Conservation (phyloP, 2,329 filamentous ascomycete species). For the Xylogone sp. region DNA sequence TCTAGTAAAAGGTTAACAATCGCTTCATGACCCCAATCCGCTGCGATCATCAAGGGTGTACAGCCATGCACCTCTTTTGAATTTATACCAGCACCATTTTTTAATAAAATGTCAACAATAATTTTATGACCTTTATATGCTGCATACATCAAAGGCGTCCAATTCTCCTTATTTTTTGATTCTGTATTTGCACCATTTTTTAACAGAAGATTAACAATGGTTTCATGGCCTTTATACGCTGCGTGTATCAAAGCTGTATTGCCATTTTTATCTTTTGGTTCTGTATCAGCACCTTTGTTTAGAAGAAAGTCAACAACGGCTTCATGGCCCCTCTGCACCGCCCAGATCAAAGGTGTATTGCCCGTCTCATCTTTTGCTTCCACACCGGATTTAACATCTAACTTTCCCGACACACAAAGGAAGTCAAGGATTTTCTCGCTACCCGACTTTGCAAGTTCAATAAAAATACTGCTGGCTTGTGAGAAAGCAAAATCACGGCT, state of each 20-base stretch:
- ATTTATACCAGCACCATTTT: constrained; percentile 13
- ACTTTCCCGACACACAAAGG: constrained; percentile 5
- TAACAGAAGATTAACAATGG: constrained; percentile 12
- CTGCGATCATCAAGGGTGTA: constrained; percentile 2
- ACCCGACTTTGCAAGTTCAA: constrained; percentile 4
- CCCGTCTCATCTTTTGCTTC: background rate
- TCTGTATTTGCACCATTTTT: constrained; percentile 2
- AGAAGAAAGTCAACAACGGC: constrained; percentile 16
- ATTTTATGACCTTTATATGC: constrained; percentile 17
- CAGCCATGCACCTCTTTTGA: constrained; percentile 6
- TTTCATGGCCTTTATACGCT: background rate
- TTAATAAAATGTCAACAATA: constrained; percentile 16
- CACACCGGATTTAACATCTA: constrained; percentile 2
- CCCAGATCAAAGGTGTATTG: constrained; percentile 14
- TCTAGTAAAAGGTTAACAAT: constrained; percentile 9
- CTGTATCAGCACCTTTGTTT: constrained; percentile 8
- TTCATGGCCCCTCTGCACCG: constrained; percentile 17
- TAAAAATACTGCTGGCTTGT: constrained; percentile 1
- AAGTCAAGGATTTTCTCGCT: constrained; percentile 9
- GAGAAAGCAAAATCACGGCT: constrained; percentile 10
- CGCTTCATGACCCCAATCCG: background rate
- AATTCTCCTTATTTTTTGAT: background rate
- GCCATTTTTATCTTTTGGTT: constrained; percentile 2
- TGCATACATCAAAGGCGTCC: constrained; percentile 16
- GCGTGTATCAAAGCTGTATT: constrained; percentile 2